Evolutionary conservation across 108 stramenopile genomes (phyloP).

Genomic region (Skeletonema marinoi): DNA sequence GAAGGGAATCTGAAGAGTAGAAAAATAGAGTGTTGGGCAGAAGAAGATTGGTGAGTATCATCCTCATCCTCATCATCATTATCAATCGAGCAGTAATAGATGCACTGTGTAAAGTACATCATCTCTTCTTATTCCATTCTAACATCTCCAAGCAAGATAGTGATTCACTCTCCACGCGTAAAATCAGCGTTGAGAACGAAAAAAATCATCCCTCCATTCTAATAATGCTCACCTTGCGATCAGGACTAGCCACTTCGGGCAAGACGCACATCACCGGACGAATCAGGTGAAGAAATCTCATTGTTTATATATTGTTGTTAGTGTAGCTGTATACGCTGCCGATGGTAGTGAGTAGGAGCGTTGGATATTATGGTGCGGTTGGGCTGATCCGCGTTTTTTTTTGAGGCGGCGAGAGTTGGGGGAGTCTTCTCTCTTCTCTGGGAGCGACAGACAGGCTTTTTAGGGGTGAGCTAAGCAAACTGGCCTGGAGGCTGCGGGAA

Average conservation of each 20-base stretch:
- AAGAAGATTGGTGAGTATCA: background rate
- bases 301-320: constrained; percentile 42
- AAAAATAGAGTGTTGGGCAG: background rate
- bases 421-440: too few species aligned
- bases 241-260: constrained; percentile 96
- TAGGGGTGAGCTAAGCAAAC: too few species aligned
- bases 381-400: too few species aligned
- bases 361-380: background rate
- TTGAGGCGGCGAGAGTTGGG: too few species aligned
- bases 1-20: constrained; percentile 75
- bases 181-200: background rate
- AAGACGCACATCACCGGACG: constrained; percentile 98
- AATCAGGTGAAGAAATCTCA: constrained; percentile 98
- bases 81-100: background rate
- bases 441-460: too few species aligned
- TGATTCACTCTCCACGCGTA: background rate
- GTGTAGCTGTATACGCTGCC: too few species aligned
- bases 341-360: background rate
- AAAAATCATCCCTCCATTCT: background rate
- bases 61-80: background rate
- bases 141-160: too few species aligned
- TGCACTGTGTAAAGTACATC: too few species aligned
- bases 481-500: too few species aligned
- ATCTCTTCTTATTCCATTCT: too few species aligned
- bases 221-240: constrained; percentile 87